Evolutionary conservation across 805 yeast genomes (phyloP), one percentile per base, ranked within the genome.

Genomic region (Brettanomyces naardenensis): DNA sequence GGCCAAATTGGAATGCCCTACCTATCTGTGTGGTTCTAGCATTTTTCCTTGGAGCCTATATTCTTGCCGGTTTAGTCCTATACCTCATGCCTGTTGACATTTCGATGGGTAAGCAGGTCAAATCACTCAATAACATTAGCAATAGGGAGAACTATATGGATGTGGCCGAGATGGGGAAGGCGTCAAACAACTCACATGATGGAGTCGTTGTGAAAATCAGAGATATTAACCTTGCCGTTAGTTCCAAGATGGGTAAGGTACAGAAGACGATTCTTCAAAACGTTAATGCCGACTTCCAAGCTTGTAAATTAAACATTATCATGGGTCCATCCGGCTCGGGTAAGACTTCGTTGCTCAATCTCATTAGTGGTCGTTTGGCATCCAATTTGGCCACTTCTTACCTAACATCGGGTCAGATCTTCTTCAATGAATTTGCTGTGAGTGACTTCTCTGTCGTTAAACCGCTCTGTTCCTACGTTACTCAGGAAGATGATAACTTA

Each of bases 271-370:
- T 75, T 34, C 46, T 79, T 28, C 51, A 66, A 30, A 54, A 66
- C 14, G 61, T 83, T 11, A 56, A 63, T 38, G 85, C 81, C 0
- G 44, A 48, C 5, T 78, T 80, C 49, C 57, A 60, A 21, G 66
- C 78, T 2, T 76, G 79, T 13, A 65, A 72, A 30, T 62, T 83
- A 7, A 82, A 80, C 51, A 85, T 80, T 4, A 80, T 82, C 31
- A 73, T 82, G 78, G 92, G 92, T 0, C 89, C 90, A 0, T 80
- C 88, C 1, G 90, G 90, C 1, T 75, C 83, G 0, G 92, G 90
- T 7, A 82, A 82, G 50, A 77, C 87, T 0, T 75, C 89, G 0
- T 53, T 83, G 31, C 58, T 82, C 44, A 82, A 79, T 51, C 58
- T 69, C 27, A 60, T 82, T 15, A 77, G 92, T 17, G 75, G 78